Evolutionary conservation across 2,329 filamentous ascomycete genomes (phyloP).

Genomic region (Xylaria arbuscula): DNA sequence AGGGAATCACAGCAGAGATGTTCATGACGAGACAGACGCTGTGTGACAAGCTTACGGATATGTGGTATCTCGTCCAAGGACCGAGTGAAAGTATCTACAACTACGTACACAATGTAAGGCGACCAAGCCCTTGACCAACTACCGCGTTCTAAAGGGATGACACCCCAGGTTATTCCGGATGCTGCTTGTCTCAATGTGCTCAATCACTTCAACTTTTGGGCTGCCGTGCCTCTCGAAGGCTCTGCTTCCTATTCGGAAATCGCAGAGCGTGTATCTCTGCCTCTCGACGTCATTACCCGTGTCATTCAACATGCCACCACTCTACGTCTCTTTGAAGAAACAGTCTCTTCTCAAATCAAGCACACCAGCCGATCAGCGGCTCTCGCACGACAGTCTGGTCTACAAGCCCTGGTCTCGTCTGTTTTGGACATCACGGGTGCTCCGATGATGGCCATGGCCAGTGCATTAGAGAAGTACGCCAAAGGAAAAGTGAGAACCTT

Average conservation of each 20-base stretch:
- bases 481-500: conserved; percentile 41
- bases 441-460: conserved; percentile 52
- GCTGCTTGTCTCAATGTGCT: conserved; percentile 58
- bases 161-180: conserved; percentile 56
- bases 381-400: conserved; percentile 49
- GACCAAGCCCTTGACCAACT: neutral
- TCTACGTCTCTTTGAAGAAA: conserved; percentile 53
- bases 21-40: conserved; percentile 59
- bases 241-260: conserved; percentile 57
- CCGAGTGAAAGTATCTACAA: conserved; percentile 63
- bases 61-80: conserved; percentile 59
- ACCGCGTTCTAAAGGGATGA: neutral
- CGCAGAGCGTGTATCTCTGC: conserved; percentile 52
- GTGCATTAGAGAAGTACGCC: conserved; percentile 50
- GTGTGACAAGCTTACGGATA: conserved; percentile 58
- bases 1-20: conserved; percentile 55
- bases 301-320: conserved; percentile 55
- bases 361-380: conserved; percentile 56
- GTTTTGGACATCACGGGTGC: conserved; percentile 54
- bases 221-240: conserved; percentile 60
- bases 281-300: conserved; percentile 53
- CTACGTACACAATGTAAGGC: conserved; percentile 54
- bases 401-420: conserved; percentile 53
- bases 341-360: conserved; percentile 46
- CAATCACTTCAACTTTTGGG: conserved; percentile 65